These are phyloP conservation scores for Schoenoplectus tabernaemontani DNA, from an alignment of 202 grass and related monocot species.

Conservation along the genomic window DNA sequence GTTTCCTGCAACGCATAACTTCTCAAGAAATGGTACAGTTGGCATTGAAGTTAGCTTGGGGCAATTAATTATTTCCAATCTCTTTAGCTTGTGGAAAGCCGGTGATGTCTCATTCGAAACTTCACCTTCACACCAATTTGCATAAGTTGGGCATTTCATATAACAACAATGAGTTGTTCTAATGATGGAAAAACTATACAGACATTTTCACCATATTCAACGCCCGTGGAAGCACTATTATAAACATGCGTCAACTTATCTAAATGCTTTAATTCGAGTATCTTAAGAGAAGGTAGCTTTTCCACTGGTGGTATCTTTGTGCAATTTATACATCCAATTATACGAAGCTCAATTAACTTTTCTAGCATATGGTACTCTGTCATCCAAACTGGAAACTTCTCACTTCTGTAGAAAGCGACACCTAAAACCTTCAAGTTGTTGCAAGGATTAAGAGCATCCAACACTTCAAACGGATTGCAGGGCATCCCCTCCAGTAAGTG, in stretches of 20 bases:
- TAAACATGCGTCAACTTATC: neutral
- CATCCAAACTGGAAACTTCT: conserved; percentile 20
- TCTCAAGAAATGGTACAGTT: neutral
- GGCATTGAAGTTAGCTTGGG: conserved; percentile 13
- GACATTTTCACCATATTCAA: neutral
- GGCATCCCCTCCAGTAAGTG: neutral
- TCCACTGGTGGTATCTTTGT: neutral
- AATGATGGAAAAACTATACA: neutral
- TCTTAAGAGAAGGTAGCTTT: neutral
- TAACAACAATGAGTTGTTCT: neutral
- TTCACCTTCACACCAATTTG: conserved; percentile 20
- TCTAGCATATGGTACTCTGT: neutral
- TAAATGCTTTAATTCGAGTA: neutral
- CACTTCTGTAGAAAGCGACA: neutral
- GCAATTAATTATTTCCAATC: neutral
- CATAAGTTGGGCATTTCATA: neutral
- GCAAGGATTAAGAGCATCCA: conserved; percentile 29
- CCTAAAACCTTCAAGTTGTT: neutral
- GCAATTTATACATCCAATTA: neutral
- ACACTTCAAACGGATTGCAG: neutral
- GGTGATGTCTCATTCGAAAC: neutral
- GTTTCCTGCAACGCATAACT: neutral
- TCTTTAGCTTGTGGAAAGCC: conserved; percentile 2
- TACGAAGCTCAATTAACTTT: conserved; percentile 1
- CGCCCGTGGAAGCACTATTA: neutral